Evolutionary conservation across 441 rosid species (phyloP).

Genomic region (Sinapis alba): DNA sequence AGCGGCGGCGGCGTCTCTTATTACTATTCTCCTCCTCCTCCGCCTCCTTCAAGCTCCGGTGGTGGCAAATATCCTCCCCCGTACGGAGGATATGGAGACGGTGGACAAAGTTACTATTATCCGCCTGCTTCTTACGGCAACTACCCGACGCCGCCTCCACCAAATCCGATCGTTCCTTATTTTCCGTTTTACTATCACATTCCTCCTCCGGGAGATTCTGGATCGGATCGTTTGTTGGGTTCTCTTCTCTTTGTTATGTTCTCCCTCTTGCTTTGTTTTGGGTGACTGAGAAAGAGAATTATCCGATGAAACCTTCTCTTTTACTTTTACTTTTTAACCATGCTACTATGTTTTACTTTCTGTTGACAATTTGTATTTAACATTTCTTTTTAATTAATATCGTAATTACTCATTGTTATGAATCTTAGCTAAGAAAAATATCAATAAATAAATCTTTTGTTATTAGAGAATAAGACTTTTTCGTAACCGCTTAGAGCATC

Average conservation of each 20-base stretch:
- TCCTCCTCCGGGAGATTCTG: constrained; percentile 66
- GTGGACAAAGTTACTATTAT: constrained; percentile 41
- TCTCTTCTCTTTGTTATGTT: constrained; percentile 30
- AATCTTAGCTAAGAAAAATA: neutral
- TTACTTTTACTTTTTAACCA: constrained; percentile 4
- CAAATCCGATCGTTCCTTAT: constrained; percentile 92
- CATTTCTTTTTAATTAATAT: neutral
- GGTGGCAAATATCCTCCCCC: constrained; percentile 67
- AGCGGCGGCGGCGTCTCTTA: constrained; percentile 43
- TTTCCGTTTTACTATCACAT: constrained; percentile 79
- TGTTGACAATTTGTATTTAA: constrained; percentile 29
- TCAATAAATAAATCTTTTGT: neutral
- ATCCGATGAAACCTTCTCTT: neutral
- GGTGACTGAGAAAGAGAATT: constrained; percentile 11
- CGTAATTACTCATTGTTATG: neutral
- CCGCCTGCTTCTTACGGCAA: constrained; percentile 65
- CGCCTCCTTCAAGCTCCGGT: constrained; percentile 47
- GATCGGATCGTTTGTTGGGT: constrained; percentile 30
- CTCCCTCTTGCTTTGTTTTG: constrained; percentile 8
- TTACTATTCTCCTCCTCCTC: constrained; percentile 55
- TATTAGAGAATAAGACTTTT: neutral
- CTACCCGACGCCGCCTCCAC: constrained; percentile 73
- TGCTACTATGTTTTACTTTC: neutral
- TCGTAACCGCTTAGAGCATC: neutral
- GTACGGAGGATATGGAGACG: constrained; percentile 42